Conservation (phyloP, 1,284 basidiomycete species). For the Blastosporella zonata region DNA sequence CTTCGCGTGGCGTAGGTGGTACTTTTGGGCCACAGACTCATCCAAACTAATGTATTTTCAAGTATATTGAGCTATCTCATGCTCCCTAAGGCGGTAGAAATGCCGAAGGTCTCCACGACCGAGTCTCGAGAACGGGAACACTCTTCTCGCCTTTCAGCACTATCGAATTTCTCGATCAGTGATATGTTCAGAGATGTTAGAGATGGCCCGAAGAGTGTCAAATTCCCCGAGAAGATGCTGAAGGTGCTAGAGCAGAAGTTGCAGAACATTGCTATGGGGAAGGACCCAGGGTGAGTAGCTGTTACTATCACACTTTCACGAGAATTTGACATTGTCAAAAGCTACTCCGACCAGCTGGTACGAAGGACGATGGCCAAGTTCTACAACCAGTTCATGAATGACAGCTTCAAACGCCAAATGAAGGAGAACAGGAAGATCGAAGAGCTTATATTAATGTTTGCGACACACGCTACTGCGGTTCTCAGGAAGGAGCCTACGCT, state of each 20-base stretch:
- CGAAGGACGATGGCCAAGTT: constrained; percentile 88
- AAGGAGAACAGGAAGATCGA: constrained; percentile 97
- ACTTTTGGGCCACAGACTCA: background rate
- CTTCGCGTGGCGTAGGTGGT: constrained; percentile 71
- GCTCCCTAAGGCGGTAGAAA: constrained; percentile 53
- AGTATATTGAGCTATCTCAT: constrained; percentile 71
- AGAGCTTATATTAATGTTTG: constrained; percentile 94
- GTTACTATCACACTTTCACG: background rate
- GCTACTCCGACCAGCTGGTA: constrained; percentile 85
- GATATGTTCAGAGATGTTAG: constrained; percentile 78
- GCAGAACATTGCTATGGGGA: constrained; percentile 89
- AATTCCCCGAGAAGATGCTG: constrained; percentile 89
- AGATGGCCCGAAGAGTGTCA: constrained; percentile 78
- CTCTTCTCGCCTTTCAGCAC: constrained; percentile 63
- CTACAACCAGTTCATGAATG: constrained; percentile 85
- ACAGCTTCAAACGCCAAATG: constrained; percentile 83
- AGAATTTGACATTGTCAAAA: constrained; percentile 27
- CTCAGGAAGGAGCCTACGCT: constrained; percentile 80
- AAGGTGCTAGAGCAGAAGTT: constrained; percentile 85
- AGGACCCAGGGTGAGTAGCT: constrained; percentile 73
- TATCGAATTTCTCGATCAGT: constrained; percentile 78
- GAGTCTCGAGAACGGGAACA: constrained; percentile 54
- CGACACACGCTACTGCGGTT: constrained; percentile 82
- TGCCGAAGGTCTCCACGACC: constrained; percentile 30
- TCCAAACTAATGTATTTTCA: constrained; percentile 10